phyloP scores from a whole-genome alignment of 2,329 filamentous ascomycete genomes.

The Calonectria pseudoreteaudii region DNA sequence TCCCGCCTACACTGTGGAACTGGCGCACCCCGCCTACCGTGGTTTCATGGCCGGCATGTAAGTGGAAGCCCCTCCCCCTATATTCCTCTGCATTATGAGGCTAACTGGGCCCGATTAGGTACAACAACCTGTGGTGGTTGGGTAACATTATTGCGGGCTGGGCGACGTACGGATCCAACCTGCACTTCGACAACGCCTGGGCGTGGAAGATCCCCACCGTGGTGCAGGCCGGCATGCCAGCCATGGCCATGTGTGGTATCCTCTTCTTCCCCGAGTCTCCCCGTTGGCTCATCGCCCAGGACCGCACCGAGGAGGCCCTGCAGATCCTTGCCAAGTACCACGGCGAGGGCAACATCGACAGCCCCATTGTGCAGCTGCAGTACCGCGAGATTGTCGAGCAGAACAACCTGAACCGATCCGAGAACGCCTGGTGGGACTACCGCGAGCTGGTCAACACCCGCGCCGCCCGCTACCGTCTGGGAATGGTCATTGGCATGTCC shows the following conservation, averaged over 20 bases:
- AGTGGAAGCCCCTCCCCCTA: neutral
- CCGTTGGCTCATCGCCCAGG: constrained; percentile 46
- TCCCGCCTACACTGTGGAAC: constrained; percentile 72
- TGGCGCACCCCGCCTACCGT: constrained; percentile 72
- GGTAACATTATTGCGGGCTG: constrained; percentile 46
- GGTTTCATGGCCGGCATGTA: constrained; percentile 69
- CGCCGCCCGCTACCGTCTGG: constrained; percentile 61
- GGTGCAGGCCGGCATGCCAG: neutral
- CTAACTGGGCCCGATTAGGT: neutral
- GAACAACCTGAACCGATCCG: constrained; percentile 62
- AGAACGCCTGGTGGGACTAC: constrained; percentile 70
- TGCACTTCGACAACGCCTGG: constrained; percentile 27
- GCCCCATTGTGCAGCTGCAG: constrained; percentile 48
- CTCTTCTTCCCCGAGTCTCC: constrained; percentile 54
- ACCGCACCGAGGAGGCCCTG: constrained; percentile 57
- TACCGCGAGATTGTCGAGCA: constrained; percentile 51
- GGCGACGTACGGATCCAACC: constrained; percentile 57
- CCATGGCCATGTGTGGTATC: constrained; percentile 11
- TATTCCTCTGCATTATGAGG: neutral
- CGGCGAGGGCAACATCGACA: constrained; percentile 54
- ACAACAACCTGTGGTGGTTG: constrained; percentile 25
- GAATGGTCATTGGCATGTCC: constrained; percentile 62
- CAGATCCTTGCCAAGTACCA: constrained; percentile 61
- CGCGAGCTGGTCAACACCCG: constrained; percentile 61
- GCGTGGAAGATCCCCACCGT: constrained; percentile 17